Evolutionary conservation across 2,329 filamentous ascomycete genomes (phyloP), one percentile per base, ranked within the genome.

Genomic region (Xylogone sp.): DNA sequence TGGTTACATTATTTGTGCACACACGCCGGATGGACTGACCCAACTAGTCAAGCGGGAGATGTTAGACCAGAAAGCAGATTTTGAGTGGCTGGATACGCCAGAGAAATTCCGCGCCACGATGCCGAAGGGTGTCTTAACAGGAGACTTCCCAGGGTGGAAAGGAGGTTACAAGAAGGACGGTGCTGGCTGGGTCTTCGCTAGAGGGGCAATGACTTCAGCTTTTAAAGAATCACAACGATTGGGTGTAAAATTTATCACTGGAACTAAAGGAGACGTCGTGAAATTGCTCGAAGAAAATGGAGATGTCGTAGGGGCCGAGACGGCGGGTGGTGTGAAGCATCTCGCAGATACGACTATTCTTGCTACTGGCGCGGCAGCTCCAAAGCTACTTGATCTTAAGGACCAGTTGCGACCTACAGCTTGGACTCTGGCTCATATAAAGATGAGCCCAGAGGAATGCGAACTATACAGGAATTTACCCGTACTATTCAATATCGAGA

Each of bases 121-220:
- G 78, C 76, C 77, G 1, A 52, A 70, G 9, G 76, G 77, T 2
- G 70, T 80, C 0, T 59, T 79, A 21, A 77, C 75, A 1, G 76
- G 77, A 2, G 63, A 71, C 0, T 77, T 81, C 44, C 68, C 71
- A 0, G 68, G 69, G 5, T 80, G 78, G 77, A 72, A 72, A 56
- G 77, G 77, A 10, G 78, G 73, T 58, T 70, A 70, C 51, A 74
- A 74, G 53, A 56, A 63, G 18, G 56, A 62, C 21, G 68, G 72
- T 7, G 75, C 76, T 3, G 79, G 78, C 7, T 82, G 78, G 77
- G 75, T 80, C 2, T 75, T 76, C 56, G 77, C 79, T 3, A 66
- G 71, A 12, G 75, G 75, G 31, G 75, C 76, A 0, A 62, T 82
- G 52, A 53, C 70, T 42, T 71, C 74, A 27, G 71, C 75, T 2